Conservation (phyloP, 305 asterid species). For the Fraxinus baroniana region DNA sequence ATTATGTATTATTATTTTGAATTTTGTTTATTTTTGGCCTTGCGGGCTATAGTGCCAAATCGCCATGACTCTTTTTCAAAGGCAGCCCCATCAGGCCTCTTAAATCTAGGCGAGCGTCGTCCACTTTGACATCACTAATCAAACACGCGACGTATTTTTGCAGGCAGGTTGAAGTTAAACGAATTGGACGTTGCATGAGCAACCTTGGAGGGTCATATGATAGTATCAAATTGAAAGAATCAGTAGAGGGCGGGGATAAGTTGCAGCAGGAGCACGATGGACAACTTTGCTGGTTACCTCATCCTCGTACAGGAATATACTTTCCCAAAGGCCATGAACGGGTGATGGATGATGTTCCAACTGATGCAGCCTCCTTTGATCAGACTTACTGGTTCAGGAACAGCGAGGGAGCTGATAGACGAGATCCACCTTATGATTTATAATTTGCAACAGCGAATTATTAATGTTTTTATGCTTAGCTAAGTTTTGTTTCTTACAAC, state of each 20-base stretch:
- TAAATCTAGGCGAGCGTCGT: background rate
- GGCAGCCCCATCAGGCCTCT: background rate
- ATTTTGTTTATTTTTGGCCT: background rate
- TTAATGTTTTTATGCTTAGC: background rate
- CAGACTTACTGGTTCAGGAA: slow-evolving; percentile 57
- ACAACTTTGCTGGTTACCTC: slow-evolving; percentile 47
- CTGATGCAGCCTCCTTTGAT: slow-evolving; percentile 49
- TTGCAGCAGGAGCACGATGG: background rate
- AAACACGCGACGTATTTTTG: background rate
- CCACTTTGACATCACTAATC: background rate
- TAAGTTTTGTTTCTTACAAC: no score
- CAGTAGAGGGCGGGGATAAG: background rate
- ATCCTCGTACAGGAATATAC: slow-evolving; percentile 67
- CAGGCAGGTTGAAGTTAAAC: slow-evolving; percentile 9
- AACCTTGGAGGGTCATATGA: slow-evolving; percentile 6
- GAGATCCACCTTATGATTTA: background rate
- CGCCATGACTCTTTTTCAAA: background rate
- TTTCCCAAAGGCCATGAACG: slow-evolving; percentile 62
- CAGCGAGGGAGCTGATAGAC: slow-evolving; percentile 45
- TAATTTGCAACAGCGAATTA: background rate
- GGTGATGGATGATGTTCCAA: slow-evolving; percentile 64
- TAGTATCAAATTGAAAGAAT: background rate
- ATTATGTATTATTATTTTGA: background rate
- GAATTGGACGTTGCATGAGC: slow-evolving; percentile 24
- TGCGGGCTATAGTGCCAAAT: background rate